A percentile compares a stretch with the other conserved stretches of the same genome.
These are phyloP conservation scores for Lachnellula subtilissima DNA, from an alignment of 2,329 filamentous ascomycete species.

Conservation along the genomic window DNA sequence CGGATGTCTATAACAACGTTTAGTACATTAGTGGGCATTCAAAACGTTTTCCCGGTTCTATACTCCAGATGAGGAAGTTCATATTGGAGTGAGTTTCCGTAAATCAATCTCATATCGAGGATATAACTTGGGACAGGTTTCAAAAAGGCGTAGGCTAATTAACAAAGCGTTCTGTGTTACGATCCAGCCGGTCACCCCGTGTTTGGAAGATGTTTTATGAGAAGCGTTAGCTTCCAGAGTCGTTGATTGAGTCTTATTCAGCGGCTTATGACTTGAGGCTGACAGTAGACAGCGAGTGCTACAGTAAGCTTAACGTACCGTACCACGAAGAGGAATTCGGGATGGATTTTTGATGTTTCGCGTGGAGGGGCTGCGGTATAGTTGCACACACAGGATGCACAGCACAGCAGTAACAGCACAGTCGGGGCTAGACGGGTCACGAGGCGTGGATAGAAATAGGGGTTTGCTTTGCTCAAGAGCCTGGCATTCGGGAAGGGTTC, in stretches of 20 bases:
- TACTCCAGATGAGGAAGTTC: too few relatives aligned
- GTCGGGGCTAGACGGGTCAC: neutral
- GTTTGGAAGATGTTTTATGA: neutral
- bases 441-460: neutral
- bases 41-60: too few relatives aligned
- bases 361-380: neutral
- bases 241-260: neutral
- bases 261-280: too few relatives aligned
- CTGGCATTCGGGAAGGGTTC: too few relatives aligned
- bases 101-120: too few relatives aligned
- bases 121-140: too few relatives aligned
- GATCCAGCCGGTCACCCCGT: neutral
- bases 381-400: neutral
- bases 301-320: neutral
- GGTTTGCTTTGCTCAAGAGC: neutral
- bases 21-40: too few relatives aligned
- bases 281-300: too few relatives aligned
- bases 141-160: too few relatives aligned
- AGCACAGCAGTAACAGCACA: neutral
- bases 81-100: too few relatives aligned
- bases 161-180: too few relatives aligned
- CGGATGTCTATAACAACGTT: too few relatives aligned
- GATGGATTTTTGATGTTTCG: neutral
- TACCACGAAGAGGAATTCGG: neutral
- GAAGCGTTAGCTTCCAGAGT: neutral